Percentiles rank a stretch among this genome's conserved stretches.
phyloP scores from a whole-genome alignment of 345 rosid species.

The Pseudoturritis turrita region DNA sequence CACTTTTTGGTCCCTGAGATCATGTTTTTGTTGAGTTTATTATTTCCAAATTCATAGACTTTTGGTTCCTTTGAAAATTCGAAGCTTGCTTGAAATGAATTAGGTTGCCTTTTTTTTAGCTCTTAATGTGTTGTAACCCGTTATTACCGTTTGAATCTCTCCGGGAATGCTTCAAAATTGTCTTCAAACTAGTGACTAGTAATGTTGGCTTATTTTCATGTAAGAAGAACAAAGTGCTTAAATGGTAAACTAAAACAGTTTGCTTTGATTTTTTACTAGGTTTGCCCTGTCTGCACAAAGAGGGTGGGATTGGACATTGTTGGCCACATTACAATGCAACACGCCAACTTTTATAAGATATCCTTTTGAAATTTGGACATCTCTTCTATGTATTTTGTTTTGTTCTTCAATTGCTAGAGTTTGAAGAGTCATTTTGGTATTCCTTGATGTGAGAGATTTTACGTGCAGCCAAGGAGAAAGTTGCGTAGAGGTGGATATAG shows the following conservation, averaged over 20 bases:
- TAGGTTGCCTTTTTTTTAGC: neutral
- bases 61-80: too few species aligned
- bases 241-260: neutral
- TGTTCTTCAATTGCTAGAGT: neutral
- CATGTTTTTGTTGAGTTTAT: too few species aligned
- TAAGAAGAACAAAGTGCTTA: neutral
- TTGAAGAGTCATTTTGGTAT: neutral
- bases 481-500: slow-evolving; percentile 52
- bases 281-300: slow-evolving; percentile 67
- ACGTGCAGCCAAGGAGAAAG: slow-evolving; percentile 72
- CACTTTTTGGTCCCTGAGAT: too few species aligned
- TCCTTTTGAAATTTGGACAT: slow-evolving; percentile 34
- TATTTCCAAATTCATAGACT: too few species aligned
- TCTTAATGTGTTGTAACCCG: neutral
- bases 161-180: neutral
- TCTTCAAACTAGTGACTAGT: too few species aligned
- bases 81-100: neutral
- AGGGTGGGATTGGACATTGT: slow-evolving; percentile 66
- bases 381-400: neutral
- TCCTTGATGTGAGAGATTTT: slow-evolving; percentile 48
- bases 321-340: slow-evolving; percentile 70
- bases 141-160: neutral
- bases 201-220: too few species aligned
- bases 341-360: slow-evolving; percentile 58
- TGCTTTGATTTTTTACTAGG: slow-evolving; percentile 34